Conservation (phyloP, 1,284 basidiomycete species). For the Meripilus lineatus region DNA sequence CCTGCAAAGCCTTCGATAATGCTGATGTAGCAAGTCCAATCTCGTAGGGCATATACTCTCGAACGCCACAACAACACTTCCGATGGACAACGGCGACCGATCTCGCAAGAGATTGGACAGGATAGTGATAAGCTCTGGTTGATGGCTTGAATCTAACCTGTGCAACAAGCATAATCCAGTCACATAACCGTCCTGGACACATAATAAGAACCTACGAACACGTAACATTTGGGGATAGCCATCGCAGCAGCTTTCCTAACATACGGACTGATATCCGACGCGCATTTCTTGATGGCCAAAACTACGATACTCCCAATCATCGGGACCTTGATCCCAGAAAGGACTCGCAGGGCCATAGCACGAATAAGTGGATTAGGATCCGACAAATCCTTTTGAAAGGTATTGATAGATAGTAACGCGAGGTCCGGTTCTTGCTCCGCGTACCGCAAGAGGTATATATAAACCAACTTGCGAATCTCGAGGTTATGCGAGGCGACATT, state of each 20-base stretch:
- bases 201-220: conserved; percentile 64
- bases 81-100: conserved; percentile 84
- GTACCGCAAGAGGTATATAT: conserved; percentile 94
- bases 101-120: conserved; percentile 77
- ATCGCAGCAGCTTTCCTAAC: conserved; percentile 90
- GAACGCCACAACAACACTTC: conserved; percentile 84
- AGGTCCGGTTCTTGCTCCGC: conserved; percentile 92
- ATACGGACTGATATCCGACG: conserved; percentile 88
- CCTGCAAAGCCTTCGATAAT: conserved; percentile 83
- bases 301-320: conserved; percentile 86
- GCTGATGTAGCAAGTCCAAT: conserved; percentile 83
- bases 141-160: conserved; percentile 73
- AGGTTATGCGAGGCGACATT: conserved; percentile 88
- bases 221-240: conserved; percentile 83
- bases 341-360: conserved; percentile 91
- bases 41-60: conserved; percentile 78
- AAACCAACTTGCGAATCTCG: conserved; percentile 95
- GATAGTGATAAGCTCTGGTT: conserved; percentile 69
- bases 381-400: conserved; percentile 95
- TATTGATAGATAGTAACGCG: conserved; percentile 95
- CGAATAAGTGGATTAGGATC: conserved; percentile 91
- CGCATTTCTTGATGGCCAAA: conserved; percentile 87
- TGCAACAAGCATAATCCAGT: conserved; percentile 5
- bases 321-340: conserved; percentile 87
- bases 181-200: background rate